Base-by-base conservation (phyloP, 1,284 basidiomycete genomes). In the Leccinum solheimii region DNA sequence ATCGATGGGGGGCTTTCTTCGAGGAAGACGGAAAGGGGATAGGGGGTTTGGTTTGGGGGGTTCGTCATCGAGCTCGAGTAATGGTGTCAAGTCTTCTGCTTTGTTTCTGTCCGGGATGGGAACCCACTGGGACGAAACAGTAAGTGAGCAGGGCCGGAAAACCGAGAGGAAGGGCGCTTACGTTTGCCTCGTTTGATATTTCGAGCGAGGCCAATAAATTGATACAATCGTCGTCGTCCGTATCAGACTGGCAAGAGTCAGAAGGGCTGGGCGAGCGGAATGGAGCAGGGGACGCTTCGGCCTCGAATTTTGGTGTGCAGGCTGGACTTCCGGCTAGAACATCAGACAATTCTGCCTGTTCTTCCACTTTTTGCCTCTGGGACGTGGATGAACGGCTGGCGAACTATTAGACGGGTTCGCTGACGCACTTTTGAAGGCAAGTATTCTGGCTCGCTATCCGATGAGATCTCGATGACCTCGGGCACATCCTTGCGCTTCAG, bases 1-100 rank as follows among this genome's bases (percentile, higher is more conserved):
- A 53, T 75, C 66, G 23, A 73, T 32, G 23, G 63, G 60, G 9
- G 62, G 62, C 3, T 55, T 62, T 62, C 57, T 62, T 43, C 61
- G 63, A 45, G 69, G 62, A 56, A 65, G 26, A 48, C 36, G 57
- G 19, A 62, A 53, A 34, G 68, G 61, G 38, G 60, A 59, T 0
- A 63, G 19, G 9, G 57, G 8, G 0, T 13, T 59, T 51, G 59
- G 59, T 55, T 61, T 64, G 19, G 56, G 26, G 10, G 23, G 16
- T 30, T 45, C 36, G 8, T 13, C 55, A 23, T 63, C 60, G 2
- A 40, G 48, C 2, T 65, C 57, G 34, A 62, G 43, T 38, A 55
- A 56, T 3, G 70, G 71, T 1, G 73, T 73, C 60, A 74, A 61
- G 50, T 75, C 69, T 63, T 76, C 72, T 19, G 74, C 75, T 54